A percentile compares a stretch with the other conserved stretches of the same genome.
phyloP scores from a whole-genome alignment of 1,284 basidiomycete species.

The Ustilago bromivora region DNA sequence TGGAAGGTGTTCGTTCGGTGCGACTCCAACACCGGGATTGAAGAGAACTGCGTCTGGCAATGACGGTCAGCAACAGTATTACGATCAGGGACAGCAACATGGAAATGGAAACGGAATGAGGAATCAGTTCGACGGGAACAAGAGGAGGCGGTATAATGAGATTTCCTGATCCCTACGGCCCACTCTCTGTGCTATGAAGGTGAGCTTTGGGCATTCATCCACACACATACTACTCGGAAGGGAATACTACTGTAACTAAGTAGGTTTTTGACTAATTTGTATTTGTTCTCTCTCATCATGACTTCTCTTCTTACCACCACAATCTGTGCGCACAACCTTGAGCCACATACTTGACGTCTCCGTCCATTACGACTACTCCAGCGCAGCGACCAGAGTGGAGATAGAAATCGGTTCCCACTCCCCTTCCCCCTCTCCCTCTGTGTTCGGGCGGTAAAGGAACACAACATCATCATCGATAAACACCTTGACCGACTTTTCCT shows the following conservation, averaged over 20 bases:
- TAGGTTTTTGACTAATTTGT: not conserved
- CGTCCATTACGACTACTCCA: slow-evolving; percentile 66
- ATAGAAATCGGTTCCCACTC: slow-evolving; percentile 74
- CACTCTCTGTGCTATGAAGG: not conserved
- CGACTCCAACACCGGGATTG: not conserved
- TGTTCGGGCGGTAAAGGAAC: slow-evolving; percentile 2
- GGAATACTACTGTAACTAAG: not conserved
- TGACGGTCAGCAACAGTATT: not conserved
- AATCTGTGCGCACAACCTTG: not conserved
- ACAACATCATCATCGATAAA: slow-evolving; percentile 84
- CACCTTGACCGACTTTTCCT: slow-evolving; percentile 72
- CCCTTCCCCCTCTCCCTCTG: not conserved
- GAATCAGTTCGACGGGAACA: not conserved
- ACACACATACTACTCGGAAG: not conserved
- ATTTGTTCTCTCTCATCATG: not conserved
- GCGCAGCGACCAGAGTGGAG: slow-evolving; percentile 89
- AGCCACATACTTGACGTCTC: not conserved
- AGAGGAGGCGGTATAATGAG: slow-evolving; percentile 20
- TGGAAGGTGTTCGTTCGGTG: not conserved
- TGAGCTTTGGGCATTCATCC: not conserved
- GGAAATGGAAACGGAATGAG: slow-evolving; percentile 1
- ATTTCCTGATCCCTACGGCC: slow-evolving; percentile 67
- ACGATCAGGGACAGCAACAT: slow-evolving; percentile 1
- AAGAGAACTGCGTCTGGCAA: slow-evolving; percentile 4
- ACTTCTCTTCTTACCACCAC: not conserved